A percentile compares a stretch with the other conserved stretches of the same genome.
Evolutionary conservation across 1,139 yeast genomes (phyloP).

Genomic region (Kodamaea arcana): DNA sequence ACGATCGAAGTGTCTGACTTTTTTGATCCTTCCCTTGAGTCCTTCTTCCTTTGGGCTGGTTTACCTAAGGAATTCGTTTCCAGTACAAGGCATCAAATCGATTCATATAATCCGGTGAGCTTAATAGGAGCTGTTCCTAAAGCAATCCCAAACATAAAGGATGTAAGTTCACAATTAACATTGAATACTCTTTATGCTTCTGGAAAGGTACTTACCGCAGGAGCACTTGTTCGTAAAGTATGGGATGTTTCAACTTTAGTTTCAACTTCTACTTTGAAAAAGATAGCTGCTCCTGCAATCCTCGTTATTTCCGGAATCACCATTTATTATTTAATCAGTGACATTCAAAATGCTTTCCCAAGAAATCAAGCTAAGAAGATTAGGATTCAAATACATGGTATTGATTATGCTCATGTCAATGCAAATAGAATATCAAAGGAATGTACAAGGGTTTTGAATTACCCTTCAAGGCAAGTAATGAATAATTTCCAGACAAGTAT

Average conservation of each 20-base stretch:
- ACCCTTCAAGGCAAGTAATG: slow-evolving; percentile 81
- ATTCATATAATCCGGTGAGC: slow-evolving; percentile 32
- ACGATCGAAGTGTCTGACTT: slow-evolving; percentile 65
- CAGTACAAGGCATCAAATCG: slow-evolving; percentile 27
- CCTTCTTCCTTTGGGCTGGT: slow-evolving; percentile 46
- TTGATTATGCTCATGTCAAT: slow-evolving; percentile 76
- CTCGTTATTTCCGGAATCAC: slow-evolving; percentile 56
- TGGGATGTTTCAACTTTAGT: slow-evolving; percentile 27
- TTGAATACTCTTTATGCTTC: slow-evolving; percentile 43
- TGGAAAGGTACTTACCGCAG: slow-evolving; percentile 41
- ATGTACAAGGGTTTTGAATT: slow-evolving; percentile 73
- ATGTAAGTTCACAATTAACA: slow-evolving; percentile 37
- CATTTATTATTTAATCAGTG: slow-evolving; percentile 63
- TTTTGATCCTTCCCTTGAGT: slow-evolving; percentile 68
- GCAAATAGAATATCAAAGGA: slow-evolving; percentile 78
- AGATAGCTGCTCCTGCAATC: slow-evolving; percentile 42
- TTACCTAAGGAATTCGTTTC: slow-evolving; percentile 32
- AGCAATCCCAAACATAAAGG: slow-evolving; percentile 22
- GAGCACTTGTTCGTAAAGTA: slow-evolving; percentile 34
- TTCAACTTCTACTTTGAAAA: slow-evolving; percentile 29
- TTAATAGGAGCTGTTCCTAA: slow-evolving; percentile 30
- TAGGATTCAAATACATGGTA: slow-evolving; percentile 52
- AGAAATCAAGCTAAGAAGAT: slow-evolving; percentile 75
- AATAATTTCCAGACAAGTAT: slow-evolving; percentile 68
- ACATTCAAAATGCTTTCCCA: slow-evolving; percentile 87